phyloP scores from a whole-genome alignment of 164 flowering plant genomes.

The Berberis vulgaris region DNA sequence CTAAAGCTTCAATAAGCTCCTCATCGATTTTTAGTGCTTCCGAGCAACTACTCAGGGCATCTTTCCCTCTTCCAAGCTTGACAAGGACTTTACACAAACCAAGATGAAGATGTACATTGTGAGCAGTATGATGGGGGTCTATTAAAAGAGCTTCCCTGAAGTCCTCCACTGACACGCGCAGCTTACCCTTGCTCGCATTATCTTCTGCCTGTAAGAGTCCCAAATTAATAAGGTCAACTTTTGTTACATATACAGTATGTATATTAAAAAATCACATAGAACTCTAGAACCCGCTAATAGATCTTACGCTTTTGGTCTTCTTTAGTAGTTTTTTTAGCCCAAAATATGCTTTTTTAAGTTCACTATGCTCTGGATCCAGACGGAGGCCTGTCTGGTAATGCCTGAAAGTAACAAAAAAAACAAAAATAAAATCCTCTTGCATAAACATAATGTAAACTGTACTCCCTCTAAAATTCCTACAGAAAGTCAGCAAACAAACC shows the following conservation, averaged over 20 bases:
- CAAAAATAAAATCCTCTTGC: neutral
- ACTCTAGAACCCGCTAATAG: neutral
- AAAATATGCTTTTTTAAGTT: slow-evolving; percentile 90
- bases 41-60: slow-evolving; percentile 70
- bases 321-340: slow-evolving; percentile 87
- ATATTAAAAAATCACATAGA: no score
- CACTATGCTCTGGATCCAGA: slow-evolving; percentile 88
- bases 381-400: slow-evolving; percentile 97
- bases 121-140: slow-evolving; percentile 74
- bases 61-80: slow-evolving; percentile 94
- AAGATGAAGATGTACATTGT: slow-evolving; percentile 88
- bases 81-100: slow-evolving; percentile 83
- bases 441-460: neutral
- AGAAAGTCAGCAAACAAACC: slow-evolving; percentile 30
- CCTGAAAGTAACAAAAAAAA: slow-evolving; percentile 29
- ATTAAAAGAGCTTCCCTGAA: slow-evolving; percentile 73
- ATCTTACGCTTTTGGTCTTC: slow-evolving; percentile 87
- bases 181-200: slow-evolving; percentile 75
- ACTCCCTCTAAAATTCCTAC: neutral
- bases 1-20: slow-evolving; percentile 82
- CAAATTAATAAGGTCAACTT: neutral
- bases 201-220: slow-evolving; percentile 75
- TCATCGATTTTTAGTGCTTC: slow-evolving; percentile 77
- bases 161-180: slow-evolving; percentile 84
- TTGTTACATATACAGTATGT: neutral